Evolutionary conservation across 306 rosid species (phyloP), one percentile per base, ranked within the genome.

Genomic region (Cucurbita pepo): DNA sequence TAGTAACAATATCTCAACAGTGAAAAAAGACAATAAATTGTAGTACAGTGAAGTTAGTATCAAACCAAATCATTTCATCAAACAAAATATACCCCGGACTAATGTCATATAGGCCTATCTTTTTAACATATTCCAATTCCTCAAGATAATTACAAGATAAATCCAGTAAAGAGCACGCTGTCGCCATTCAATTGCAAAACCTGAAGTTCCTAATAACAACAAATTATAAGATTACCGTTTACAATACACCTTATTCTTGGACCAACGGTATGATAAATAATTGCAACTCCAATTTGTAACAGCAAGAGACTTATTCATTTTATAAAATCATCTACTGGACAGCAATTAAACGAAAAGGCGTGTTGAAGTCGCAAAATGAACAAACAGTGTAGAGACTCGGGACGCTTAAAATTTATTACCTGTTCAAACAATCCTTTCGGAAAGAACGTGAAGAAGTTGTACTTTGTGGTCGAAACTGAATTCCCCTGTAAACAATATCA

Each of bases 351-450:
- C 12, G 22, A 62, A 62, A 62, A 40, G 45, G 50, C 15, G 15
- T 10, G 47, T 0, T n/a, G 55, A 66, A 44, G 19, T 22, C 12
- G 13, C 19, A 14, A 66, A 22, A 22, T 22, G 41, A 22, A 22
- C 1, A 67, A 67, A 45, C 13, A 69, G 22, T 22, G 4, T 3
- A 21, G 4, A 67, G 30, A 36, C 16, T 15, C 34, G 47, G 54
- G 71, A 86, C 64, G 41, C 79, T 43, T 55, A 44, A 50, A 72
- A 63, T 69, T 77, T 80, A 74, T 86, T 79, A 93, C 98, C 90
- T 93, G 98, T 85, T 93, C 98, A 82, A 88, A 90, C 81, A 93
- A 77, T 78, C 96, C 98, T 81, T 93, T 93, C 3, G 98, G 98
- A 41, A 93, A 76, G 81, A 90, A 93, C 56, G 97, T 90, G 44